Percentiles rank a stretch among this genome's conserved stretches.
Evolutionary conservation across 2,329 filamentous ascomycete genomes (phyloP).

Genomic region (Clarireedia sp.): DNA sequence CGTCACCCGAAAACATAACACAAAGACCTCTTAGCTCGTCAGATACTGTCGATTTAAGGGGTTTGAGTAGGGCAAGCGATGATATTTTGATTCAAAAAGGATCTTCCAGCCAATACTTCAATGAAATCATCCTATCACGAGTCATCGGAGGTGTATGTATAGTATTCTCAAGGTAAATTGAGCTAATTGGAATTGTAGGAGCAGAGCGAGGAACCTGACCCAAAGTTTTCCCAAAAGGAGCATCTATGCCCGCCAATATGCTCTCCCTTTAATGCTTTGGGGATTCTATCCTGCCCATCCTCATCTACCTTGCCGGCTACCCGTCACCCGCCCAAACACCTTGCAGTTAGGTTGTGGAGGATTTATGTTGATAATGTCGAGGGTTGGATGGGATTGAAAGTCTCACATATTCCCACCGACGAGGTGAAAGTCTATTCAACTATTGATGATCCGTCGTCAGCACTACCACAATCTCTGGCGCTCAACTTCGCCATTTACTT

Average conservation of each 20-base stretch:
- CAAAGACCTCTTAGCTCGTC: background rate
- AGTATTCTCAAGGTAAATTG: background rate
- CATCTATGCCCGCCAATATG: background rate
- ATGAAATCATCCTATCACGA: background rate
- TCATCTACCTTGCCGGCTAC: background rate
- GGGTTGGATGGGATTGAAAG: slow-evolving; percentile 49
- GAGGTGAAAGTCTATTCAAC: slow-evolving; percentile 49
- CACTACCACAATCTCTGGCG: slow-evolving; percentile 31
- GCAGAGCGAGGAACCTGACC: background rate
- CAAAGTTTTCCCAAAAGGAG: too few relatives aligned
- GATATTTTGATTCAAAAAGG: background rate
- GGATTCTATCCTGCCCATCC: background rate
- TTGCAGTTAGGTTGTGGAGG: slow-evolving; percentile 44
- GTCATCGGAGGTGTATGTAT: background rate
- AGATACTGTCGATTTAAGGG: background rate
- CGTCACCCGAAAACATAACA: too few relatives aligned
- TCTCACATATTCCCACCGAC: slow-evolving; percentile 59
- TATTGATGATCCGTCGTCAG: slow-evolving; percentile 48
- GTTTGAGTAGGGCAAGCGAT: background rate
- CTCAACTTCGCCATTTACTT: slow-evolving; percentile 46
- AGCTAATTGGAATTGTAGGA: background rate
- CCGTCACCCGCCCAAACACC: background rate
- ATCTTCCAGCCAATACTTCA: background rate
- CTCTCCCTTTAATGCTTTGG: background rate
- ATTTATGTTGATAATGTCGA: slow-evolving; percentile 64